These are phyloP conservation scores for Tritrichomonas foetus DNA, from an alignment of 208 protist species.

Conservation along the genomic window DNA sequence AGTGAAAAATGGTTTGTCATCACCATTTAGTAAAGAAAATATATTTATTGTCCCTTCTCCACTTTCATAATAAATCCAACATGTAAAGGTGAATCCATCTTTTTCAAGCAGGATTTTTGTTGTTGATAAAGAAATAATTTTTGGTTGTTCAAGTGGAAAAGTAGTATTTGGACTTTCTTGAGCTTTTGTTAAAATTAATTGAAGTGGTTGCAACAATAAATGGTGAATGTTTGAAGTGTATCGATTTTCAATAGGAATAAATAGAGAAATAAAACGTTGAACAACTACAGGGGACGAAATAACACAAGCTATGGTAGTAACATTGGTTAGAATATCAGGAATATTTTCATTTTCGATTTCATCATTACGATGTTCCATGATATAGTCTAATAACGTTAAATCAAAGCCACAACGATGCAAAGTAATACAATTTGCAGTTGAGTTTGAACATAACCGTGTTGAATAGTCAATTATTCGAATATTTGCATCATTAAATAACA, in stretches of 20 bases:
- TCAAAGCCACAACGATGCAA: not conserved
- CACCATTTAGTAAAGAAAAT: not conserved
- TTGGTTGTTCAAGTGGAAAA: not conserved
- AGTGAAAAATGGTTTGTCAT: not conserved
- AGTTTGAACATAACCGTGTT: not conserved
- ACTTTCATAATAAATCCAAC: not conserved
- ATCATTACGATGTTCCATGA: not conserved
- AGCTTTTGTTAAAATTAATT: not conserved
- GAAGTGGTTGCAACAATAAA: not conserved
- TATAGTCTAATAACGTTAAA: not conserved
- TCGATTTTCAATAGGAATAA: not conserved
- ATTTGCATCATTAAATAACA: not conserved
- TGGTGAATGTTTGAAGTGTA: not conserved
- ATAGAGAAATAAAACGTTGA: not conserved
- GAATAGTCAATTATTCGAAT: not conserved
- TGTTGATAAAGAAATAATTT: no score
- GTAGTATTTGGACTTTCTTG: not conserved
- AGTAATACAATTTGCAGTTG: not conserved
- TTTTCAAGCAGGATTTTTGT: not conserved
- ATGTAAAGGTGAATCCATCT: not conserved
- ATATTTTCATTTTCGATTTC: not conserved
- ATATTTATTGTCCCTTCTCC: no score
- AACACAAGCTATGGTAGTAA: not conserved
- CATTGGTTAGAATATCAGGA: not conserved
- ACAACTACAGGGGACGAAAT: slow-evolving; percentile 9